A percentile compares a stretch with the other conserved stretches of the same genome.
phyloP scores from a whole-genome alignment of 805 yeast species.

The Sporopachydermia quercuum region DNA sequence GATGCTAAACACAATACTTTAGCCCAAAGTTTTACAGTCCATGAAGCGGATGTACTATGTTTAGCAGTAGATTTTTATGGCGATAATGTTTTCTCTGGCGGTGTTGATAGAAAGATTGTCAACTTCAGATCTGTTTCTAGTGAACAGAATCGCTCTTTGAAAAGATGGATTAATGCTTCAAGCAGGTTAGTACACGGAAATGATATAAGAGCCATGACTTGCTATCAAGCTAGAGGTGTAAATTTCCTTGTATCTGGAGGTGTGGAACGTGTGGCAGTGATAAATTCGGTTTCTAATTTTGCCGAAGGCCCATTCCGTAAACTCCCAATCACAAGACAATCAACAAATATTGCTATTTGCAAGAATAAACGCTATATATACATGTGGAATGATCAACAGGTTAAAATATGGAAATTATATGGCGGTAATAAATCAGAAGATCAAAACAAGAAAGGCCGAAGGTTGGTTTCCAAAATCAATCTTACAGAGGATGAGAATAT shows the following conservation, averaged over 20 bases:
- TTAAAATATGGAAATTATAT: constrained; percentile 63
- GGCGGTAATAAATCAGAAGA: constrained; percentile 10
- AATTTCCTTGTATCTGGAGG: constrained; percentile 65
- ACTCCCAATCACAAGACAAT: constrained; percentile 45
- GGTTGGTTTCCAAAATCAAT: constrained; percentile 48
- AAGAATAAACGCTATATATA: constrained; percentile 36
- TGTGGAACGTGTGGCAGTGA: constrained; percentile 25
- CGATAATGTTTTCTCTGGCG: constrained; percentile 65
- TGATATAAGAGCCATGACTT: constrained; percentile 66
- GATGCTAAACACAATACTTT: constrained; percentile 64
- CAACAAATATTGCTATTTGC: constrained; percentile 36
- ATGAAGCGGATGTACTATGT: constrained; percentile 83
- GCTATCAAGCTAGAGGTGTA: constrained; percentile 42
- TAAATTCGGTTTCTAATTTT: constrained; percentile 53
- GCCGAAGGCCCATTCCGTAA: constrained; percentile 57
- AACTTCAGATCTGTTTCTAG: constrained; percentile 41
- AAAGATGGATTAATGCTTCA: constrained; percentile 63
- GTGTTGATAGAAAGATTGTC: constrained; percentile 85
- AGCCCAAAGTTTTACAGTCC: constrained; percentile 66
- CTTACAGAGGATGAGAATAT: constrained; percentile 72
- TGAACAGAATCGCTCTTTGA: constrained; percentile 14
- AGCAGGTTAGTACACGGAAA: constrained; percentile 74
- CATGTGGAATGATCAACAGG: constrained; percentile 70
- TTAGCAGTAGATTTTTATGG: constrained; percentile 46
- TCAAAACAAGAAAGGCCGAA: constrained; percentile 26